These are phyloP conservation scores for Bolboschoenus planiculmis DNA, from an alignment of 176 grass and related monocot genomes.

Conservation along the genomic window DNA sequence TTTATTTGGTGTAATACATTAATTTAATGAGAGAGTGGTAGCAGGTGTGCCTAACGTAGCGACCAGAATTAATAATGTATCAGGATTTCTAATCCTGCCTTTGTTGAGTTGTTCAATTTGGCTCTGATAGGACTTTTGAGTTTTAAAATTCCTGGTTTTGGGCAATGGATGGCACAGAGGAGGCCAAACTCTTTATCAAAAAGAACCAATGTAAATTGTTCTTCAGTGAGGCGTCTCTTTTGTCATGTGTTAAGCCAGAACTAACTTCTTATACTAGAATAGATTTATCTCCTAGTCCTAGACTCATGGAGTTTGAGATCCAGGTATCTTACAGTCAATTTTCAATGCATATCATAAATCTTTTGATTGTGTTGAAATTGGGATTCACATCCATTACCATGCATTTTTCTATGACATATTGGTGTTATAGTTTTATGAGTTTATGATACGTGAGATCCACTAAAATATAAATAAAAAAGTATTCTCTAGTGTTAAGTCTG, in stretches of 20 bases:
- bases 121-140: neutral
- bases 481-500: too few species aligned
- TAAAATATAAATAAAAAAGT: too few species aligned
- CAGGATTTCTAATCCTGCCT: neutral
- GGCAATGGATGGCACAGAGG: neutral
- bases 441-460: too few species aligned
- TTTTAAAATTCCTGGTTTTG: neutral
- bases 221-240: neutral
- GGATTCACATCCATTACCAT: too few species aligned
- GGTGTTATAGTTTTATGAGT: too few species aligned
- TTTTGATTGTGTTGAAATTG: too few species aligned
- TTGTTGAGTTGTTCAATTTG: conserved; percentile 4
- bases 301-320: neutral
- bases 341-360: too few species aligned
- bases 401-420: too few species aligned
- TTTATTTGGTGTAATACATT: conserved; percentile 17
- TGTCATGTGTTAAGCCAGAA: neutral
- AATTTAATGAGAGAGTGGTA: neutral
- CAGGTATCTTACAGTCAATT: neutral
- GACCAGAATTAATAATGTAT: neutral
- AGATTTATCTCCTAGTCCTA: neutral
- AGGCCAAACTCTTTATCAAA: neutral
- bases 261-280: neutral
- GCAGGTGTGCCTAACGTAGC: neutral
- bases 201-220: neutral